A percentile compares a stretch with the other conserved stretches of the same genome.
These are phyloP conservation scores for Anthoceros angustus DNA, from an alignment of 225 moss, liverwort and hornwort species.

Conservation along the genomic window DNA sequence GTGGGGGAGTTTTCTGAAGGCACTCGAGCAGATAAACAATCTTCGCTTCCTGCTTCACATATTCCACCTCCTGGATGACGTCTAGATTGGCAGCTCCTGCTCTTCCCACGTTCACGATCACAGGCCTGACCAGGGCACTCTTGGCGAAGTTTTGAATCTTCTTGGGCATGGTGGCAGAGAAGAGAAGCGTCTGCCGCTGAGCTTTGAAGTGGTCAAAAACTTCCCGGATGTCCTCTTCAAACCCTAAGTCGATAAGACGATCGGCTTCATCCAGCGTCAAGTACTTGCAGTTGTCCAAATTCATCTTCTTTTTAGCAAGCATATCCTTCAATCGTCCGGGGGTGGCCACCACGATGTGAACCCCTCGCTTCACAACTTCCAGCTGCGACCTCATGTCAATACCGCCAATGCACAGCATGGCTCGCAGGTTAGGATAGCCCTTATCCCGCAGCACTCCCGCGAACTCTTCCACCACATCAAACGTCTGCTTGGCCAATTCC, in stretches of 20 bases:
- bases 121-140: slow-evolving; percentile 1
- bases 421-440: neutral
- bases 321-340: slow-evolving; percentile 1
- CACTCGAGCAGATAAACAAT: neutral
- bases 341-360: neutral
- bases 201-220: slow-evolving; percentile 4
- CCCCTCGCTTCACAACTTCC: neutral
- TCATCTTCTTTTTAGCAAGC: slow-evolving; percentile 1
- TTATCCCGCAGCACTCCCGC: neutral
- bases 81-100: neutral
- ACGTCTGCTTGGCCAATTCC: neutral
- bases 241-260: neutral
- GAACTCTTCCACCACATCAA: neutral
- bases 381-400: slow-evolving; percentile 6
- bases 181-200: neutral
- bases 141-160: neutral
- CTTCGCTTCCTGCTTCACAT: slow-evolving; percentile 4
- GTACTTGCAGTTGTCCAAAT: slow-evolving; percentile 1
- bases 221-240: neutral
- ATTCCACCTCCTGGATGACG: neutral
- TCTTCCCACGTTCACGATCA: slow-evolving; percentile 1
- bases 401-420: neutral
- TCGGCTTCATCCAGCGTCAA: neutral
- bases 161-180: neutral
- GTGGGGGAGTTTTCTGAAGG: slow-evolving; percentile 1